Evolutionary conservation across 192 early-diverging fungal species (phyloP).

Genomic region (Podila clonocystis): DNA sequence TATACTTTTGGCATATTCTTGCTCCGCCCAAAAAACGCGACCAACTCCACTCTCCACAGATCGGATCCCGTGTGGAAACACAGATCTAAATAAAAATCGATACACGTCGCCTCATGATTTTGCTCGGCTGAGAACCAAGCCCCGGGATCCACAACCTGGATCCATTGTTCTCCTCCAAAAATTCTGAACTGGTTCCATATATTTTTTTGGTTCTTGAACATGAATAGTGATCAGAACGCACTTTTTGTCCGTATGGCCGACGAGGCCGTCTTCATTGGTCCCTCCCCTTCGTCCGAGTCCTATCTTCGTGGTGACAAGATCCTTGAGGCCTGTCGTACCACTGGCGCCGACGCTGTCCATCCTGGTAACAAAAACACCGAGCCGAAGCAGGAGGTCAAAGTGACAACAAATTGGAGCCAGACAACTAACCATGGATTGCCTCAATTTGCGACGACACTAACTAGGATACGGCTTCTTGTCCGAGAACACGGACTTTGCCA

Average conservation of each 20-base stretch:
- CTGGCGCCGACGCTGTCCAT: slow-evolving; percentile 68
- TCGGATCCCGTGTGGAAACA: too few relatives aligned
- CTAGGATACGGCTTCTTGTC: slow-evolving; percentile 70
- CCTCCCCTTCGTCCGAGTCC: slow-evolving; percentile 61
- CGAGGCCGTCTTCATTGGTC: slow-evolving; percentile 65
- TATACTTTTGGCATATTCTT: slow-evolving; percentile 9
- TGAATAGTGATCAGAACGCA: slow-evolving; percentile 57
- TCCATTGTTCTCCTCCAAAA: background rate
- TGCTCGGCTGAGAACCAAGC: background rate
- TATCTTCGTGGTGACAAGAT: slow-evolving; percentile 65
- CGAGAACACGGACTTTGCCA: slow-evolving; percentile 69
- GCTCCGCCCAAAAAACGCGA: background rate
- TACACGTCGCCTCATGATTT: background rate
- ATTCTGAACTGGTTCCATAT: background rate
- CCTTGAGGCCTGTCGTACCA: slow-evolving; percentile 55
- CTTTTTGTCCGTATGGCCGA: slow-evolving; percentile 64
- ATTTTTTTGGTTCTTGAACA: background rate
- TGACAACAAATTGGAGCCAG: background rate
- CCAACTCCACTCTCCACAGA: background rate
- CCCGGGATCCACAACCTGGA: background rate
- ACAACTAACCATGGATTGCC: background rate
- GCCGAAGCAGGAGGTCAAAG: background rate
- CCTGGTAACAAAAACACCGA: slow-evolving; percentile 40
- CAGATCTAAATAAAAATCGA: background rate
- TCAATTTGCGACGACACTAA: slow-evolving; percentile 9